Percentiles rank a stretch among this genome's conserved stretches.
Evolutionary conservation across 371 early-diverging fungal species (phyloP).

Genomic region (Syncephalastrum contaminatum): DNA sequence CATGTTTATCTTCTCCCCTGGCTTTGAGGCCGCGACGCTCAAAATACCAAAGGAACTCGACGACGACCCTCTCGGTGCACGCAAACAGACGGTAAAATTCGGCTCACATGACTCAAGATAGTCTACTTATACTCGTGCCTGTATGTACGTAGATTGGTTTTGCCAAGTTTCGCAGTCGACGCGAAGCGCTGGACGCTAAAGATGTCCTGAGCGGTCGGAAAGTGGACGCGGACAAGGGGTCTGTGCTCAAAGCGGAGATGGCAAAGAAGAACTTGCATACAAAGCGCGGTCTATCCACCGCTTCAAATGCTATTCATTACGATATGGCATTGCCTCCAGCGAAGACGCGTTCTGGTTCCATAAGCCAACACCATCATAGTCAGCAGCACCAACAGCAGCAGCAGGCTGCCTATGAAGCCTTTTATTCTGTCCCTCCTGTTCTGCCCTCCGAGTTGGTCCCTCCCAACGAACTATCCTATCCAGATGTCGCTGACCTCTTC

Average conservation of each 20-base stretch:
- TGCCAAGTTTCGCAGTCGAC: conserved; percentile 85
- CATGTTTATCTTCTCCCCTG: conserved; percentile 92
- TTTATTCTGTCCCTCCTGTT: conserved; percentile 50
- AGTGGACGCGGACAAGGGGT: conserved; percentile 72
- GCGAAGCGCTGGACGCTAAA: conserved; percentile 82
- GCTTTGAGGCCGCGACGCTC: conserved; percentile 91
- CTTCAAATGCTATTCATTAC: not conserved
- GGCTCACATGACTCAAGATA: too few species aligned
- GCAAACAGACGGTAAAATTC: conserved; percentile 13
- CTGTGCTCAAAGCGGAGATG: conserved; percentile 42
- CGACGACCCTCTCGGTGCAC: conserved; percentile 32
- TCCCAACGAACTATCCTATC: conserved; percentile 42
- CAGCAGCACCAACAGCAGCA: conserved; percentile 8
- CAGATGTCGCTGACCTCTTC: conserved; percentile 49
- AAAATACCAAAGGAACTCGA: conserved; percentile 69
- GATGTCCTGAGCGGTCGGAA: conserved; percentile 81
- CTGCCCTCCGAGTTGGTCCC: conserved; percentile 49
- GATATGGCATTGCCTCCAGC: too few species aligned
- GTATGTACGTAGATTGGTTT: conserved; percentile 71
- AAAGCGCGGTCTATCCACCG: conserved; percentile 21
- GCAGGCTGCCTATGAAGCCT: conserved; percentile 52
- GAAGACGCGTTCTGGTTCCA: not conserved
- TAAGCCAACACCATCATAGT: not conserved
- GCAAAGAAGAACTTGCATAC: conserved; percentile 46
- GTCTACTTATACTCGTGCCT: not conserved